Base-by-base conservation (phyloP, 768 basidiomycete genomes). In the Hygrocybe punicea region DNA sequence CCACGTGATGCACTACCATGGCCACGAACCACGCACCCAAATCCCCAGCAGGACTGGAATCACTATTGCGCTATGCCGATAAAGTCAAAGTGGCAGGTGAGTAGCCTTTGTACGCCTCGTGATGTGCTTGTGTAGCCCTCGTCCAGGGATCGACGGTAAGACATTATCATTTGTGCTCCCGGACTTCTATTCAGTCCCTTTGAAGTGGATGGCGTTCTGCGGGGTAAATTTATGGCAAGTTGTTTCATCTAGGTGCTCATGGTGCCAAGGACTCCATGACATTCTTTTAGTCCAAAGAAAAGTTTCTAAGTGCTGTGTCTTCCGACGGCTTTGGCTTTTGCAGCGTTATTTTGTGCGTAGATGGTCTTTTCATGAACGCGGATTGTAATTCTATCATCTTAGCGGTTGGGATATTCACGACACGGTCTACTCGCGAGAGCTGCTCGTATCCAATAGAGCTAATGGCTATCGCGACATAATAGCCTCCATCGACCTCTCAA, bases 361-460 rank as follows among this genome's bases (percentile, higher is more conserved):
- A 35, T 40, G 24, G 4, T 2, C 36, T 49, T 54, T 19, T 11
- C 5, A 19, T 13, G 11, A 40, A 47, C 16, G 48, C 13, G 25
- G 45, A 34, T 33, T 19, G n/a, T 46, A 36, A 14, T 44, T 37
- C 7, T 34, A n/a, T 6, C 34, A 24, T 24, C 42, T 10, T 61
- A 93, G 87, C 59, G 91, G 89, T 48, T 93, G 92, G 95, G 91
- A 96, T 70, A 85, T 98, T 14, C 93, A 98, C 62, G 97, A 98
- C 67, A 60, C 79, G 0, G 83, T 90, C 4, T 98, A 98, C 73
- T 79, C 84, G 4, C 81, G 80, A 21, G 97, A 98, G 71, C 83
- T 98, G 10, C 77, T 87, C 13, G 89, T 99, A 58, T 95, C 94
- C 21, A 98, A 97, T 74, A 84, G 82, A 67, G 82, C 81, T 21